Evolutionary conservation across 495 filamentous ascomycete genomes (phyloP).

Genomic region (Durotheca rogersii): DNA sequence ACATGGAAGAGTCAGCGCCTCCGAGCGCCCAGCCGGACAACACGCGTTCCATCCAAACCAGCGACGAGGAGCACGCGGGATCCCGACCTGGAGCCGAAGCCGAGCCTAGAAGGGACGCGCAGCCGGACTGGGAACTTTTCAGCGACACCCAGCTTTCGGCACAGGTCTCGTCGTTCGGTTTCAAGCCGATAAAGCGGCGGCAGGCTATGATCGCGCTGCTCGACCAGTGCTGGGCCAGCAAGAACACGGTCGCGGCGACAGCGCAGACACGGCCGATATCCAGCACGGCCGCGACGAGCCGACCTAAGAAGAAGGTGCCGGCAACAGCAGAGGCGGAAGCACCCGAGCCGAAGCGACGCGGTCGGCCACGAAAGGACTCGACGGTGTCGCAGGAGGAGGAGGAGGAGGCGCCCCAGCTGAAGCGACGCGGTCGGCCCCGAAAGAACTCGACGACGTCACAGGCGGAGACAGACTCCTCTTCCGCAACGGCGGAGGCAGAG

Average conservation of each 20-base stretch:
- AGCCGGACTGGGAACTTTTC: constrained; percentile 63
- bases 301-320: constrained; percentile 12
- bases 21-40: neutral
- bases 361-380: constrained; percentile 51
- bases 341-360: constrained; percentile 43
- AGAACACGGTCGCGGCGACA: constrained; percentile 23
- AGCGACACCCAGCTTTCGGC: constrained; percentile 64
- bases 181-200: constrained; percentile 72
- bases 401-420: constrained; percentile 5
- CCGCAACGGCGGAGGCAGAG: too few relatives aligned
- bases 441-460: constrained; percentile 22
- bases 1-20: constrained; percentile 1
- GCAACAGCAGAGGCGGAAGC: constrained; percentile 1
- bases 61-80: neutral
- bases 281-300: constrained; percentile 13
- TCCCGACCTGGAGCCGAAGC: constrained; percentile 5
- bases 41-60: constrained; percentile 23
- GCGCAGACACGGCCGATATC: constrained; percentile 24
- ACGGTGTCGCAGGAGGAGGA: too few relatives aligned
- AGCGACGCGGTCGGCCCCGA: constrained; percentile 24
- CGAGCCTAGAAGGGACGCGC: constrained; percentile 39
- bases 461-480: too few relatives aligned
- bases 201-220: constrained; percentile 70
- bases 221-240: constrained; percentile 69
- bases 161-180: constrained; percentile 64